These are phyloP conservation scores for Taphrina deformans DNA, from an alignment of 1,139 yeast genomes.

Conservation along the genomic window DNA sequence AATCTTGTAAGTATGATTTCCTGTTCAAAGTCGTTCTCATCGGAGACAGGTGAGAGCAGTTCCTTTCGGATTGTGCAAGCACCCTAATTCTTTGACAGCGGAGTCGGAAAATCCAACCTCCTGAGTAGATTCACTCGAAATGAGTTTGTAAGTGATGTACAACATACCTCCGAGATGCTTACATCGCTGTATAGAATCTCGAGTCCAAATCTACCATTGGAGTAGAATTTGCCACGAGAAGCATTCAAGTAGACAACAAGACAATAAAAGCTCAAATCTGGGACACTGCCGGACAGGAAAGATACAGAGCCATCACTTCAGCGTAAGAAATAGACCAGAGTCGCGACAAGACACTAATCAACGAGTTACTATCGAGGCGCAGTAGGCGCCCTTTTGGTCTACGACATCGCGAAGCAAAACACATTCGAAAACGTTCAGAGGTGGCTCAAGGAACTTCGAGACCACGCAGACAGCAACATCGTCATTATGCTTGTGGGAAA, in stretches of 20 bases:
- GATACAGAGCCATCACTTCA: constrained; percentile 95
- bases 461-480: constrained; percentile 95
- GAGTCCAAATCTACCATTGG: constrained; percentile 96
- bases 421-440: constrained; percentile 90
- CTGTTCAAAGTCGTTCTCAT: constrained; percentile 67
- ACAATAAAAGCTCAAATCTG: constrained; percentile 96
- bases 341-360: constrained; percentile 43
- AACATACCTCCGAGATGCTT: background rate
- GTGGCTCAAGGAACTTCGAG: constrained; percentile 94
- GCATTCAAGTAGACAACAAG: constrained; percentile 91
- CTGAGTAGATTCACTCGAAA: constrained; percentile 91
- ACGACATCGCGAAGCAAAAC: constrained; percentile 91
- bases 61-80: background rate
- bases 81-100: constrained; percentile 43
- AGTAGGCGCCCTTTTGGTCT: constrained; percentile 92
- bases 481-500: constrained; percentile 96
- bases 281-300: constrained; percentile 99
- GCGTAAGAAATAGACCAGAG: constrained; percentile 44
- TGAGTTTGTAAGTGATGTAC: constrained; percentile 57
- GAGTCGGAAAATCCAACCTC: constrained; percentile 94
- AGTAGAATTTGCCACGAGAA: constrained; percentile 96
- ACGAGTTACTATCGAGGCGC: constrained; percentile 84
- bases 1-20: constrained; percentile 34
- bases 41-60: constrained; percentile 58
- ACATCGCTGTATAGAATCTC: constrained; percentile 52